Base-by-base conservation (phyloP, 768 basidiomycete species). In the Heimioporus sp. region DNA sequence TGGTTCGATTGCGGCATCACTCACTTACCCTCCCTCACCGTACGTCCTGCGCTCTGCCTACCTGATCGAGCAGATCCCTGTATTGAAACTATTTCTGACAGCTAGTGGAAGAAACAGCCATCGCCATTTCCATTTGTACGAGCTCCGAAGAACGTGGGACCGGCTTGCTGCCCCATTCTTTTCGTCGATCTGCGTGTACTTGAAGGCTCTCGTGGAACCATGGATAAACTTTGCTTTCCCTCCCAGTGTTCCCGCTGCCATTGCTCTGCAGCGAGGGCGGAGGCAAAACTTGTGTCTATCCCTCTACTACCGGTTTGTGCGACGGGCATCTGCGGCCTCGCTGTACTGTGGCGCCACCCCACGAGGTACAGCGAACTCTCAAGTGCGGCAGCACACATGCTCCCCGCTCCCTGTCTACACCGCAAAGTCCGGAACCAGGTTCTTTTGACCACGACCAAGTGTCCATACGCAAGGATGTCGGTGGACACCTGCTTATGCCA, bases 71-170 rank as follows among this genome's bases (percentile, higher is more conserved):
- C 53, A 16, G 28, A 24, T 51, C 30, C 30, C 13, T 35, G 31
- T 24, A 28, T 28, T 28, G 1, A 28, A 28, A 43, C 39, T 38
- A 37, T 43, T 28, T 5, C 40, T 37, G 49, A 45, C 40, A 4
- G 8, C 40, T 19, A 20, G 32, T 45, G 48, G 46, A 56, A 44
- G 48, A 61, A 34, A 36, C 21, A 49, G 39, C 24, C 24, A 28
- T 28, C 24, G 1, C 24, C 24, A 28, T 28, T 28, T 28, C 5
- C 24, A 28, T 28, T 5, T 28, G 24, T 28, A 28, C 24, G 24
- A 5, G 5, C 24, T 28, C 24, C 7, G 6, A 7, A 28, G 24
- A 28, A 28, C 34, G 20, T 56, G 40, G n/a, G 51, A 30, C 36
- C 3, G 21, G 24, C 13, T 24, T 34, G 32, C 30, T 50, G 31